Evolutionary conservation across 2,329 filamentous ascomycete species (phyloP), one percentile per base, ranked within the genome.

Genomic region (Pseudogymnoascus sp.): DNA sequence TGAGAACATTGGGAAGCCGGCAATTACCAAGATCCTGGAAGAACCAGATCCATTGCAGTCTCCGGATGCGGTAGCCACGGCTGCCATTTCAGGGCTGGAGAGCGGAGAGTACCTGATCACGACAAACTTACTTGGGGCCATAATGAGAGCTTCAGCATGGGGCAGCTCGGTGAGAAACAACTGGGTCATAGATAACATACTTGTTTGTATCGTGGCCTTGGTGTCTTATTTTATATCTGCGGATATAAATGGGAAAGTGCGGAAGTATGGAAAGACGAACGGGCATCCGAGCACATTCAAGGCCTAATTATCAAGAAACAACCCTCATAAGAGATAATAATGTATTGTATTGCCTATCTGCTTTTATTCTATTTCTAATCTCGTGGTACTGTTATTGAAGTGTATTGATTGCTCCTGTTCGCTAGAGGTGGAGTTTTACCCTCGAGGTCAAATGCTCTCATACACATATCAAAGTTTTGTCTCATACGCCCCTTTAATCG

Each of bases 1-100:
- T 16, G 93, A 97, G 77, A 87, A 96, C 71, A 75, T 79, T 69
- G 83, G 83, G 29, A 97, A 97, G 76, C 93, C 93, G 6, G 84
- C 82, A 4, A 81, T 97, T 60, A 96, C 93, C 2, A 82, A 86
- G 68, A 80, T 87, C 62, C 77, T 97, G 54, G 95, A 97, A 76
- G 86, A 90, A 68, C 83, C 84, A n/a, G 95, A 99, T 73, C 88
- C 87, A 12, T 81, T 86, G 57, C 89, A 96, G 75, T 87, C 83
- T 0, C 89, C 91, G 4, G 87, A 95, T 4, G 82, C 88, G 65
- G 91, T 96, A 12, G 95, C 95, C 1, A 75, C 77, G 3, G 79
- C 79, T 7, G 81, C 90, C 0, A 86, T 99, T 61, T 77, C 77
- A 47, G 90, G 89, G 0, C 77, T 99, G 51, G 92, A 97, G 75